Base-by-base conservation (phyloP, 768 basidiomycete species). In the Agaricus subrufescens region DNA sequence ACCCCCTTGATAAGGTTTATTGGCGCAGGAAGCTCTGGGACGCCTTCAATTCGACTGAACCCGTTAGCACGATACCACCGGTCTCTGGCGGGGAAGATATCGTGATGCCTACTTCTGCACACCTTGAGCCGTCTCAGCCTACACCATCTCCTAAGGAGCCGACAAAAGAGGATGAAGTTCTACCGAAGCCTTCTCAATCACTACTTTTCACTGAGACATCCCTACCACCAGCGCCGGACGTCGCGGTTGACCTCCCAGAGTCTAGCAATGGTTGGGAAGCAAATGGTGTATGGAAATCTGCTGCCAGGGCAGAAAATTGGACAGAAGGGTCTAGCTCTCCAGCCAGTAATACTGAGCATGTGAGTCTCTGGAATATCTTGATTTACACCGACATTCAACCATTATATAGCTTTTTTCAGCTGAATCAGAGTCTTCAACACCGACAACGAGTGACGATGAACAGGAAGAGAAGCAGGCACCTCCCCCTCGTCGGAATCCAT, bases 321-420 rank as follows among this genome's bases (percentile, higher is more conserved):
- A 34, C 54, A 1, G 49, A 50, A 12, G 19, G 30, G n/a, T 52
- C 51, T 25, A 54, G 46, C n/a, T 44, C 52, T 19, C 46, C 58
- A 19, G 52, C 31, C 31, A 50, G 52, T 25, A 47, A 31, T 46
- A 42, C 27, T 30, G 54, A 47, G 12, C 54, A 42, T 38, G 54
- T 55, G 39, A 29, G 38, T 30, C 4, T 23, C 26, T 14, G 4
- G 9, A 48, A 23, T 0, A 23, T 4, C 40, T 31, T 30, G 5
- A 7, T 23, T 19, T 30, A 14, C 15, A 14, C 12, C n/a, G 15
- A 30, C 9, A n/a, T 42, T n/a, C 23, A 15, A 46, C 34, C 11
- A 27, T 12, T 30, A 19, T n/a, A 3, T 14, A 55, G 54, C n/a
- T 55, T 4, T 55, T 47, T 27, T 55, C 54, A 11, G 27, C 38